phyloP scores from a whole-genome alignment of 2,329 filamentous ascomycete genomes.

The Septoria linicola region DNA sequence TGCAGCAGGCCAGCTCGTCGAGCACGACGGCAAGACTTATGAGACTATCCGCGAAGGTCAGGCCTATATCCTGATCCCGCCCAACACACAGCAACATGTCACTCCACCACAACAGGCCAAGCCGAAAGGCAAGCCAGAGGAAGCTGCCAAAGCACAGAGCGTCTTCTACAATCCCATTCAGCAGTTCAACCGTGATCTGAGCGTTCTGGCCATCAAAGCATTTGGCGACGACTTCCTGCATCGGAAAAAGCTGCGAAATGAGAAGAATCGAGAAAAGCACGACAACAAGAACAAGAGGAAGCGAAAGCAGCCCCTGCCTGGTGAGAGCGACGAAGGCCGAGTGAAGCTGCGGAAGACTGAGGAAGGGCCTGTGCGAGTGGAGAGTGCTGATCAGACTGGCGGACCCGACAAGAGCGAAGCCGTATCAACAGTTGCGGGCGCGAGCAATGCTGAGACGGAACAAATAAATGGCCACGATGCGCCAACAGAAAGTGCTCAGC shows the following conservation, averaged over 20 bases:
- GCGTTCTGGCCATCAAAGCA: slow-evolving; percentile 84
- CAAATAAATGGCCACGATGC: slow-evolving; percentile 1
- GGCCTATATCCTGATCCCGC: slow-evolving; percentile 66
- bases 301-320: slow-evolving; percentile 36
- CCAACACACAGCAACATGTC: slow-evolving; percentile 49
- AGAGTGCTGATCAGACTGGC: background rate
- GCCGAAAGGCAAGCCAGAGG: slow-evolving; percentile 42
- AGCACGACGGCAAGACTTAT: slow-evolving; percentile 37
- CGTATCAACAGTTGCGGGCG: background rate
- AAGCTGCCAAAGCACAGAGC: slow-evolving; percentile 58
- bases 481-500: background rate
- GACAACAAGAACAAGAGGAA: slow-evolving; percentile 35
- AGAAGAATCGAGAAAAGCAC: slow-evolving; percentile 36
- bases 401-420: background rate
- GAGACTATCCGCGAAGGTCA: slow-evolving; percentile 65
- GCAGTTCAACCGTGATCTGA: slow-evolving; percentile 96
- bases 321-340: slow-evolving; percentile 26
- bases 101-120: slow-evolving; percentile 47
- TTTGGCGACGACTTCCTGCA: slow-evolving; percentile 66
- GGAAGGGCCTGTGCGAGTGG: slow-evolving; percentile 10
- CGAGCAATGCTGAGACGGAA: background rate
- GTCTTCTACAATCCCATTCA: slow-evolving; percentile 99
- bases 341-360: slow-evolving; percentile 20
- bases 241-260: slow-evolving; percentile 31
- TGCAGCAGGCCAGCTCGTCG: slow-evolving; percentile 34